phyloP scores from a whole-genome alignment of 345 rosid genomes.

The Eutrema japonicum region DNA sequence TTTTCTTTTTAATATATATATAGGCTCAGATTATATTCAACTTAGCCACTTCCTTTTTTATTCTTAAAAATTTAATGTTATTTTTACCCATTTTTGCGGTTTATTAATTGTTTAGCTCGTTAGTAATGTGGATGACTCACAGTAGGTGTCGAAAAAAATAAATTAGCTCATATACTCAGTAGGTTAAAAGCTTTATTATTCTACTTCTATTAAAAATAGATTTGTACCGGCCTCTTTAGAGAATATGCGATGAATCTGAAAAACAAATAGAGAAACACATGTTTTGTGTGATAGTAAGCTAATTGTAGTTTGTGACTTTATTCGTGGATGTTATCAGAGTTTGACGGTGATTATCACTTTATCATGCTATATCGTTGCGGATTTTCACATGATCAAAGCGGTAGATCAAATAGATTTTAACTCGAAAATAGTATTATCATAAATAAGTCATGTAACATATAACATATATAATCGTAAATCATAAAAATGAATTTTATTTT shows the following conservation, averaged over 20 bases:
- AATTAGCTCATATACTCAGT: background rate
- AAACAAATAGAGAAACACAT: background rate
- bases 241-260: background rate
- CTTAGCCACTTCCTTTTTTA: background rate
- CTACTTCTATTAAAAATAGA: too few species aligned
- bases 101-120: background rate
- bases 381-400: background rate
- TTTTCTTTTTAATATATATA: too few species aligned
- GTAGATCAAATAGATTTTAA: background rate
- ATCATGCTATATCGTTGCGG: background rate
- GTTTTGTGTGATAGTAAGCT: background rate
- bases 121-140: background rate
- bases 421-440: background rate
- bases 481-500: too few species aligned
- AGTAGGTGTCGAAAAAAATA: too few species aligned
- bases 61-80: background rate
- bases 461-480: too few species aligned
- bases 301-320: background rate
- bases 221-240: too few species aligned
- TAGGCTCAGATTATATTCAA: background rate
- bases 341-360: background rate
- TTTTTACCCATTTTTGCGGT: background rate
- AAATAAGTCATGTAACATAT: too few species aligned
- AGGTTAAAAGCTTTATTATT: background rate
- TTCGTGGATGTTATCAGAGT: slow-evolving; percentile 3